Evolutionary conservation across 495 filamentous ascomycete species (phyloP).

Genomic region (Podospora comata): DNA sequence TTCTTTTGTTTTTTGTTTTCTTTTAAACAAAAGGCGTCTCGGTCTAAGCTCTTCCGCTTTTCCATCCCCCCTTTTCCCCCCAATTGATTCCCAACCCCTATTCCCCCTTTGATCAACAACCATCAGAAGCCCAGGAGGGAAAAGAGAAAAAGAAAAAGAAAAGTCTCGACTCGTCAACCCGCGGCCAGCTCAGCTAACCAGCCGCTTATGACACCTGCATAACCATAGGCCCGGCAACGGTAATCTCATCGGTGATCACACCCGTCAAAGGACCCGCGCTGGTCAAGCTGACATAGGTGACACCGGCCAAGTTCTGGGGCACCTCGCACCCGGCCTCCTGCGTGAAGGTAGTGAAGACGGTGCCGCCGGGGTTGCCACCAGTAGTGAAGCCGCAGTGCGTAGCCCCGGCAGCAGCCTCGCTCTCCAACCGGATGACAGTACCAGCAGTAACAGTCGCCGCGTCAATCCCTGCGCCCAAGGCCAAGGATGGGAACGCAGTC

Average conservation of each 20-base stretch:
- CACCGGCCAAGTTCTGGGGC: slow-evolving; percentile 50
- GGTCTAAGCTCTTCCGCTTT: neutral
- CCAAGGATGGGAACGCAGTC: slow-evolving; percentile 54
- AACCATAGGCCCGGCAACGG: slow-evolving; percentile 51
- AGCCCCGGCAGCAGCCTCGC: slow-evolving; percentile 41
- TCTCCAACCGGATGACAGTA: slow-evolving; percentile 40
- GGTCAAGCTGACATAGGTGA: slow-evolving; percentile 54
- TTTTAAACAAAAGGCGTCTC: neutral
- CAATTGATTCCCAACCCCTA: too few species aligned
- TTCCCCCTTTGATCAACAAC: neutral
- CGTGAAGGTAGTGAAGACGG: slow-evolving; percentile 50
- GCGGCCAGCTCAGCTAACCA: neutral
- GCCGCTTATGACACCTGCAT: slow-evolving; percentile 47
- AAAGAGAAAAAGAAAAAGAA: slow-evolving; percentile 1
- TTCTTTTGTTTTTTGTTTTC: neutral
- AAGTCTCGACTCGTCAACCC: neutral
- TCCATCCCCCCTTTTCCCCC: neutral
- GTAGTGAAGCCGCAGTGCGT: slow-evolving; percentile 57
- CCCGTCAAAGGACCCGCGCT: slow-evolving; percentile 42
- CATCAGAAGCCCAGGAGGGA: neutral
- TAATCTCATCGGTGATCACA: slow-evolving; percentile 49
- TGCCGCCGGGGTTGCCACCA: slow-evolving; percentile 49
- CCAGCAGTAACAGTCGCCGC: slow-evolving; percentile 46
- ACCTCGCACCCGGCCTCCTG: slow-evolving; percentile 48
- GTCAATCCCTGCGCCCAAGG: slow-evolving; percentile 45